phyloP scores from a whole-genome alignment of 352 stramenopile species.

The Globisporangium spinosum region DNA sequence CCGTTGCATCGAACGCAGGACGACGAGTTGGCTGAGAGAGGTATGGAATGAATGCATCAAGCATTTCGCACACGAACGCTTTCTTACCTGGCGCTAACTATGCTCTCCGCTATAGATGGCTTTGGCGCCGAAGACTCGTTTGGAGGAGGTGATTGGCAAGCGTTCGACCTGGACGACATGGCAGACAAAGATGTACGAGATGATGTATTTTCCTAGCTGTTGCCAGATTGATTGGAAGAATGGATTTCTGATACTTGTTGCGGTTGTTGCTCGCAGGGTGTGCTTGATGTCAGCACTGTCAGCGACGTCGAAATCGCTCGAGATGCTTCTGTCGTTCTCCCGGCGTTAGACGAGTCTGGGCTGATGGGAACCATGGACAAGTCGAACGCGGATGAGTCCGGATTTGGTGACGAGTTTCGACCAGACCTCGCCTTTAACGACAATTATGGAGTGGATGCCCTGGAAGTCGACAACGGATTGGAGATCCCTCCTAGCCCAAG shows the following conservation, averaged over 20 bases:
- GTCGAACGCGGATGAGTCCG: slow-evolving; percentile 37
- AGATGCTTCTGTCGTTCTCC: slow-evolving; percentile 53
- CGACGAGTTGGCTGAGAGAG: slow-evolving; percentile 45
- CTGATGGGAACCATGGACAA: slow-evolving; percentile 48
- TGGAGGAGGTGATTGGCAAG: slow-evolving; percentile 71
- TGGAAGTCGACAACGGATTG: slow-evolving; percentile 43
- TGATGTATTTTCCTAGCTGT: neutral
- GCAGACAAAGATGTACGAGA: slow-evolving; percentile 37
- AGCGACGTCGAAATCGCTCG: slow-evolving; percentile 84
- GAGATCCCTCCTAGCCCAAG: slow-evolving; percentile 36
- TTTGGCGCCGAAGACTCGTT: slow-evolving; percentile 77
- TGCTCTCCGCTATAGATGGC: slow-evolving; percentile 36
- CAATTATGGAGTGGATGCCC: slow-evolving; percentile 42
- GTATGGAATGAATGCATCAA: slow-evolving; percentile 22
- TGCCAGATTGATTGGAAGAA: neutral
- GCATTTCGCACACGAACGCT: neutral
- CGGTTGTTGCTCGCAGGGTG: slow-evolving; percentile 15
- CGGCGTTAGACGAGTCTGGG: slow-evolving; percentile 52
- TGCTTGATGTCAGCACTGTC: slow-evolving; percentile 59
- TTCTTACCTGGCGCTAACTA: neutral
- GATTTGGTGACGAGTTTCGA: slow-evolving; percentile 28
- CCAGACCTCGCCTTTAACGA: slow-evolving; percentile 59
- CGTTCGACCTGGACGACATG: slow-evolving; percentile 76
- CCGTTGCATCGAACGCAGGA: slow-evolving; percentile 45
- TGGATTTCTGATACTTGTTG: neutral